Evolutionary conservation across 2,329 filamentous ascomycete species (phyloP), one percentile per base, ranked within the genome.

Genomic region (Epicoccum sorghinum): DNA sequence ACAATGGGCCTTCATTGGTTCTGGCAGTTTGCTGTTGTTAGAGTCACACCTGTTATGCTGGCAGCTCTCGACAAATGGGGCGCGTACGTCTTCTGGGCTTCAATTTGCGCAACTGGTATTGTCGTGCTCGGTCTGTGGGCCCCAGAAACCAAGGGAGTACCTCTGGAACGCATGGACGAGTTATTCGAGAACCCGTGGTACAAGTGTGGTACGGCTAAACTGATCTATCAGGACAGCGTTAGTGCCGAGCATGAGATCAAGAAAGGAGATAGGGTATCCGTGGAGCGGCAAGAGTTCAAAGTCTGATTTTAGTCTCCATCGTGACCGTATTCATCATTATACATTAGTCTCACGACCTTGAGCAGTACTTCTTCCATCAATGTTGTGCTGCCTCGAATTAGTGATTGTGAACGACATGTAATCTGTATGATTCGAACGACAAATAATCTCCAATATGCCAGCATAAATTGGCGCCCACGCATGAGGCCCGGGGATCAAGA

Each of bases 1-100:
- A 43, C 40, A 1, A 43, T 43, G 40, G 40, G 40, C 29, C 40
- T 43, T 7, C 40, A 43, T 9, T 43, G 40, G 40, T 43, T 43
- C 14, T 43, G 27, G n/a, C 40, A 43, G 10, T 43, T 43, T 18
- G 29, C 40, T 2, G 40, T 43, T 4, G 40, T 43, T 2, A 14
- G 40, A 43, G 40, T 43, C 14, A 43, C 40, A 13, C 40, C 29
- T 12, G 40, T 43, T 9, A 43, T 43, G 40, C 40, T 43, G n/a
- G 27, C 40, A 7, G 40, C 27, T 18, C 18, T 43, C 2, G 8
- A 43, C 27, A 43, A 43, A 14, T 43, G 40, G 40, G 40, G 40
- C 27, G 40, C 40, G n/a, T 43, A 43, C 18, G 27, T 32, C n/a
- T 43, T 43, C 27, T 43, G 40, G 40, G 27, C 40, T 14, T 30